These are phyloP conservation scores for Fremontodendron californicum DNA, from an alignment of 345 rosid genomes.

Conservation along the genomic window DNA sequence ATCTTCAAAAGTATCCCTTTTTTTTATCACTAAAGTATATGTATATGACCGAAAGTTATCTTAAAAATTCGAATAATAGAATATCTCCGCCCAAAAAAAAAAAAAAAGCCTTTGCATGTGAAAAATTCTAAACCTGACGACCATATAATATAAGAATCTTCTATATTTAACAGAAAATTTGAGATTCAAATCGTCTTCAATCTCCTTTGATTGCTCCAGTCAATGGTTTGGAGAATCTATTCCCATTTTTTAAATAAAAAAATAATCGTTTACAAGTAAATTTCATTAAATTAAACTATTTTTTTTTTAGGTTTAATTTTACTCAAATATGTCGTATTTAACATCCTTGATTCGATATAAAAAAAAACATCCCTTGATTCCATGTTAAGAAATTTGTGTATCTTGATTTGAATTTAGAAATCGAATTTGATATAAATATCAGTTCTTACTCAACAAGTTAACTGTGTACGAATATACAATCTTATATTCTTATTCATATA, in stretches of 20 bases:
- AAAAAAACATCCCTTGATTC: no score
- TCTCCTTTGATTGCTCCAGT: background rate
- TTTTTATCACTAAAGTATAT: background rate
- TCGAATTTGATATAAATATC: no score
- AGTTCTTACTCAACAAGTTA: no score
- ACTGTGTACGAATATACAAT: background rate
- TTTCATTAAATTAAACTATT: background rate
- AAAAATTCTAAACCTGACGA: slow-evolving; percentile 16
- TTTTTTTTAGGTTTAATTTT: no score
- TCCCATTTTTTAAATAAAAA: background rate
- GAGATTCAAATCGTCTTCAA: slow-evolving; percentile 24
- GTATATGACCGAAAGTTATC: slow-evolving; percentile 1
- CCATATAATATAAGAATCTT: slow-evolving; percentile 24
- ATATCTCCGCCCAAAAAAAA: background rate
- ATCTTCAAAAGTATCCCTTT: slow-evolving; percentile 2
- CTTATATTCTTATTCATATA: slow-evolving; percentile 1
- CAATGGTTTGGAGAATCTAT: background rate
- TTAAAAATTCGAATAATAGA: background rate
- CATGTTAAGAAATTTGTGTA: no score
- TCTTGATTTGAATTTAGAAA: background rate
- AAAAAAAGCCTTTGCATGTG: slow-evolving; percentile 25
- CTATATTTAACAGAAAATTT: background rate
- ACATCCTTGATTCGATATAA: no score
- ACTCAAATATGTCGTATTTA: no score
- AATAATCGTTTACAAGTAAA: background rate